These are phyloP conservation scores for Leccinum barrowsii DNA, from an alignment of 768 basidiomycete genomes.

Conservation along the genomic window DNA sequence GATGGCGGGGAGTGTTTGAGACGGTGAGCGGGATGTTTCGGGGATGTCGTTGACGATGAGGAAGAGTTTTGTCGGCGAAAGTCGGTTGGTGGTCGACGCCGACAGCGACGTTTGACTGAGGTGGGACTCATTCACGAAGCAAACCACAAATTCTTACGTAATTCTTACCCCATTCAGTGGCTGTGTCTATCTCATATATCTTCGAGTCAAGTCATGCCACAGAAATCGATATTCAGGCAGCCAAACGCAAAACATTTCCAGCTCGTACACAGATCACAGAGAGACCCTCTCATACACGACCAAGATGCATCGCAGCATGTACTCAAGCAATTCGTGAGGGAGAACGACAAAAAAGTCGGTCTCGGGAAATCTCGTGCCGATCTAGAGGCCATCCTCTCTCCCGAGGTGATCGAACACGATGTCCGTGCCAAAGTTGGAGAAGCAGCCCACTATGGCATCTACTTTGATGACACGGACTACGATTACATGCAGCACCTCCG, in stretches of 20 bases:
- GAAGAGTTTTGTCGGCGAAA: slow-evolving; percentile 6
- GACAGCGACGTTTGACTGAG: slow-evolving; percentile 18
- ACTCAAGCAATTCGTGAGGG: slow-evolving; percentile 76
- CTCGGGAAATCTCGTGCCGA: slow-evolving; percentile 71
- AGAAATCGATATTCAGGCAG: slow-evolving; percentile 85
- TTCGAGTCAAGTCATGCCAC: slow-evolving; percentile 53
- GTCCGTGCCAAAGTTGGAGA: slow-evolving; percentile 68
- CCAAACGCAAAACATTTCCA: slow-evolving; percentile 93
- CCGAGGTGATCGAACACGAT: slow-evolving; percentile 47
- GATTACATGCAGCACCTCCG: slow-evolving; percentile 98
- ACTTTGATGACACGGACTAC: slow-evolving; percentile 94
- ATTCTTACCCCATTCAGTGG: slow-evolving; percentile 7
- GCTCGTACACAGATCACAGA: slow-evolving; percentile 92
- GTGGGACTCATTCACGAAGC: slow-evolving; percentile 18
- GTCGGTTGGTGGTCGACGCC: slow-evolving; percentile 18
- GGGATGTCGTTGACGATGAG: neutral
- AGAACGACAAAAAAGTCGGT: slow-evolving; percentile 64
- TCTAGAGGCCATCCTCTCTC: slow-evolving; percentile 57
- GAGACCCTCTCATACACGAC: slow-evolving; percentile 94
- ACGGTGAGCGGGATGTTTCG: neutral
- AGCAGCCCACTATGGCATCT: slow-evolving; percentile 84
- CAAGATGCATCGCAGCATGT: slow-evolving; percentile 86
- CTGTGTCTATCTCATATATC: neutral
- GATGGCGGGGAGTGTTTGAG: neutral
- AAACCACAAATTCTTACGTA: slow-evolving; percentile 32